phyloP scores from a whole-genome alignment of 805 yeast genomes.

The Teunomyces aglyptinius region DNA sequence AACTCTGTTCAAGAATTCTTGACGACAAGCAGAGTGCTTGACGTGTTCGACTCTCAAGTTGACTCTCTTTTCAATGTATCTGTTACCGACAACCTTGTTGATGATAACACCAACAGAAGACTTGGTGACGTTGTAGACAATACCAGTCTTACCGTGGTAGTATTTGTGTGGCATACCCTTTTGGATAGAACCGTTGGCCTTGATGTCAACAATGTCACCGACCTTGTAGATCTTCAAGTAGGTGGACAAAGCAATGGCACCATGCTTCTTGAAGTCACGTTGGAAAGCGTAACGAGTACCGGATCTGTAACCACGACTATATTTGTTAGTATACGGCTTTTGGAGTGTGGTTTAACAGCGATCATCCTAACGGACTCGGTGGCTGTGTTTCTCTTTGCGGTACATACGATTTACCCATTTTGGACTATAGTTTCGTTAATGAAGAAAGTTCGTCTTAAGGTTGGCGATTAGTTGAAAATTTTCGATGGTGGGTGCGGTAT shows the following conservation, averaged over 20 bases:
- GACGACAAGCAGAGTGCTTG: constrained; percentile 99
- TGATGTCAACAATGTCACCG: constrained; percentile 99
- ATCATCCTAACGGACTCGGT: not conserved
- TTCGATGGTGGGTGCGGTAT: not conserved
- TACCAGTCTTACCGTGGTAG: constrained; percentile 99
- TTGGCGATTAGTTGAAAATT: constrained; percentile 7
- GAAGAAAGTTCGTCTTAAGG: constrained; percentile 2
- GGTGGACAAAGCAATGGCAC: constrained; percentile 89
- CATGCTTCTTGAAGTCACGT: constrained; percentile 99
- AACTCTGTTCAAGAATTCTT: constrained; percentile 98
- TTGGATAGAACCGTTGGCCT: constrained; percentile 98
- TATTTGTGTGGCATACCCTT: constrained; percentile 99
- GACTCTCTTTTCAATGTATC: constrained; percentile 98
- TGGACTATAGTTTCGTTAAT: constrained; percentile 13
- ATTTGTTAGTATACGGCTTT: not conserved
- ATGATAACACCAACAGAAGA: constrained; percentile 96
- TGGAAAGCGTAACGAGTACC: constrained; percentile 99
- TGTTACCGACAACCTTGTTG: constrained; percentile 98
- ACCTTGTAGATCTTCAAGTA: constrained; percentile 98
- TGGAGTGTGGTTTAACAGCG: not conserved
- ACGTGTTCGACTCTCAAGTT: constrained; percentile 98
- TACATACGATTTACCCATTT: constrained; percentile 41
- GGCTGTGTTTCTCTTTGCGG: not conserved
- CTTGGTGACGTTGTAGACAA: constrained; percentile 98
- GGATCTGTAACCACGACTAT: constrained; percentile 96